phyloP scores from a whole-genome alignment of 1,284 basidiomycete genomes.

The Erythrobasidium hasegawianum region DNA sequence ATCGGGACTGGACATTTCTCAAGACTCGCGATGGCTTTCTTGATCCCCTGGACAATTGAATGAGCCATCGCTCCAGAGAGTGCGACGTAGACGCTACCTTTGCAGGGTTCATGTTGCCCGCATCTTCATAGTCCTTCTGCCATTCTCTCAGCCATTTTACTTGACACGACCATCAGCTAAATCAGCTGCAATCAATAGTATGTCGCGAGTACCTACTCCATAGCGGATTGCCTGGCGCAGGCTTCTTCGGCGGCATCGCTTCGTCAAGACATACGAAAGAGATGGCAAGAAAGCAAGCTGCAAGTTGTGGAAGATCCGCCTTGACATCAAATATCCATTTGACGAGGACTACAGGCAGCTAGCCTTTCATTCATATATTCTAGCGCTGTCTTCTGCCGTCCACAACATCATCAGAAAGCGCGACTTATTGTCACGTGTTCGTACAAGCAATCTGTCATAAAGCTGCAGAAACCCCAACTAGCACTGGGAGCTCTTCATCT shows the following conservation, averaged over 20 bases:
- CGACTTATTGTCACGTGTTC: no score
- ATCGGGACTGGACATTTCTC: slow-evolving; percentile 25
- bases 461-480: no score
- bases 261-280: background rate
- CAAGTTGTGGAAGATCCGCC: no score
- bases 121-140: slow-evolving; percentile 24
- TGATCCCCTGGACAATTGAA: background rate
- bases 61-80: background rate
- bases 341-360: no score
- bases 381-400: no score
- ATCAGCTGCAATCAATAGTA: no score
- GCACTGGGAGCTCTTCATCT: no score
- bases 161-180: background rate
- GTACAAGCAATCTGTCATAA: no score
- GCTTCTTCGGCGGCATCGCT: slow-evolving; percentile 25
- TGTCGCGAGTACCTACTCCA: slow-evolving; percentile 29
- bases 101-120: slow-evolving; percentile 14
- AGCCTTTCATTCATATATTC: no score
- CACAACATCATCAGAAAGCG: no score
- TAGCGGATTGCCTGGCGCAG: slow-evolving; percentile 27
- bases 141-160: slow-evolving; percentile 32
- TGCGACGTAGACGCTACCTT: background rate
- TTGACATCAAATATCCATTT: no score
- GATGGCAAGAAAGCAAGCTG: no score
- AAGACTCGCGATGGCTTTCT: slow-evolving; percentile 28